Base-by-base conservation (phyloP, 495 filamentous ascomycete species). In the Tuber melanosporum region DNA sequence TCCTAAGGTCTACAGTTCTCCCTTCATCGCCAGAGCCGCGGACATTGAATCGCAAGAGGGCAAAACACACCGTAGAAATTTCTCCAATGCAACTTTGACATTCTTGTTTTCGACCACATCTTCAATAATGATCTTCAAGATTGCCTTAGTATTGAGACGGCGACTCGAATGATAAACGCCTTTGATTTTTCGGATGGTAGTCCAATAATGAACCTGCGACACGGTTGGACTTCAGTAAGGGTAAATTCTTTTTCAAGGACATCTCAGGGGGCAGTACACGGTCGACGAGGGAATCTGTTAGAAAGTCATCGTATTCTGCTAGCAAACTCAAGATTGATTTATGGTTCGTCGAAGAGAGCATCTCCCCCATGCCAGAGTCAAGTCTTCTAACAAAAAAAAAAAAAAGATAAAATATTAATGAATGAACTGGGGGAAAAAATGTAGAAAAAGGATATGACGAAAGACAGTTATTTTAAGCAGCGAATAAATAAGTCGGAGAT, bases 281-380 rank as follows among this genome's bases (percentile, higher is more conserved):
- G 85, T 99, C 95, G 66, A 99, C 90, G 47, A 99, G 91, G 76
- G 92, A 91, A 90, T 99, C 96, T 0, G 95, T 98, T 78, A 97
- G 88, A 80, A 99, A 90, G 84, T 99, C 95, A 85, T 99, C 95
- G 86, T 98, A 98, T 75, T 91, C 91, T 43, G 93, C 91, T 76
- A 99, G 86, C 86, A 97, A 94, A 57, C 89, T 89, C 75, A 98
- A 86, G 19, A 93, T 97, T 78, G 98, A 86, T 80, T 89, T 91
- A 77, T 92, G 89, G 85, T 88, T 91, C 83, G 90, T 89, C 62
- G 89, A 84, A 82, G 82, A 86, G 82, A 81, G 83, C 85, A 86
- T 88, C 86, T 47, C 44, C 17, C 52, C 57, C 52, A 71, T 52
- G 39, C 42, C 41, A 69, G 72, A 32, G 26, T 32, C n/a, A 32